These are phyloP conservation scores for Arthroderma uncinatum DNA, from an alignment of 2,329 filamentous ascomycete species.

Conservation along the genomic window DNA sequence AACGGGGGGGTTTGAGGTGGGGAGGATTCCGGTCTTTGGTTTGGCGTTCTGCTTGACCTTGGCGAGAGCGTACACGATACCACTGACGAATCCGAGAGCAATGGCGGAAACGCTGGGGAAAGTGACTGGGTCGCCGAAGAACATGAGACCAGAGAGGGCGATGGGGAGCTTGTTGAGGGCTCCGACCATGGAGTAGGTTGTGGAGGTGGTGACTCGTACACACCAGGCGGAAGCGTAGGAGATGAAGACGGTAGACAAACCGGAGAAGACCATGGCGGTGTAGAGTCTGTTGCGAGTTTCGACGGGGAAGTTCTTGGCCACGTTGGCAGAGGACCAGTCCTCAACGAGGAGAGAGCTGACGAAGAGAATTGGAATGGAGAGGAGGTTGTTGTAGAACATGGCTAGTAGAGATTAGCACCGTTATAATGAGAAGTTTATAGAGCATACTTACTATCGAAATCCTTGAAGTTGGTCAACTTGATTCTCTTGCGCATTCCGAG, in stretches of 20 bases:
- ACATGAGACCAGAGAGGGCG: constrained; percentile 79
- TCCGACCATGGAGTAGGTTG: constrained; percentile 97
- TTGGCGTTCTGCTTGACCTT: constrained; percentile 69
- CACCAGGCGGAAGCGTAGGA: constrained; percentile 99
- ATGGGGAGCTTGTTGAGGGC: constrained; percentile 97
- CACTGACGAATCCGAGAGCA: constrained; percentile 78
- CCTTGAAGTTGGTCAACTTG: constrained; percentile 99
- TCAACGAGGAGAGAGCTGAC: constrained; percentile 71
- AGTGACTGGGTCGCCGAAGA: constrained; percentile 90
- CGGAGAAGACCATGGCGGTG: constrained; percentile 85
- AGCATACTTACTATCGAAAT: constrained; percentile 80
- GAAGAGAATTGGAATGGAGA: constrained; percentile 86
- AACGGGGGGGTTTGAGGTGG: constrained; percentile 56
- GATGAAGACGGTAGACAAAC: constrained; percentile 88
- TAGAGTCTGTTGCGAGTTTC: constrained; percentile 69
- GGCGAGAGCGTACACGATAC: constrained; percentile 78
- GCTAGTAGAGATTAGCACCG: constrained; percentile 42
- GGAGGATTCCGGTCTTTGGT: constrained; percentile 56
- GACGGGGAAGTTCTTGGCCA: constrained; percentile 77
- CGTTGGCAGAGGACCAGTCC: constrained; percentile 81
- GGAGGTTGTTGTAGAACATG: constrained; percentile 99
- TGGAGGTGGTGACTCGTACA: constrained; percentile 91
- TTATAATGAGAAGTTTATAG: background rate
- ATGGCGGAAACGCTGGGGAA: constrained; percentile 88
- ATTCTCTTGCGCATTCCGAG: constrained; percentile 96